Base-by-base conservation (phyloP, 768 basidiomycete genomes). In the Suillus paluster region DNA sequence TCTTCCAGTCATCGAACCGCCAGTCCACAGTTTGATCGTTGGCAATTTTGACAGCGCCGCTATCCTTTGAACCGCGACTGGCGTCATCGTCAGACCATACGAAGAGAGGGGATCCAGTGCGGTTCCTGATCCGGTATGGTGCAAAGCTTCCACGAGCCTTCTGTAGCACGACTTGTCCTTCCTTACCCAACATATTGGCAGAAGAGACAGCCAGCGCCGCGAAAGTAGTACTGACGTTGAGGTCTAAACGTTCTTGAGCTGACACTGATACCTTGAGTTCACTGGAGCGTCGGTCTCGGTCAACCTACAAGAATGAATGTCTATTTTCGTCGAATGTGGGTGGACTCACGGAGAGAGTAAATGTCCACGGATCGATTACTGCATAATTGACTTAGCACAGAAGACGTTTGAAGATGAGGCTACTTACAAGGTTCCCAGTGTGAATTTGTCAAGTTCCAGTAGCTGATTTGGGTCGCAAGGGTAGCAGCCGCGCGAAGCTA, bases 341-440 rank as follows among this genome's bases (percentile, higher is more conserved):
- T 52, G 23, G 34, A 72, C 72, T 67, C 68, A 95, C 93, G 62
- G 83, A 82, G 52, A 91, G 72, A 11, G 88, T 87, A 66, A 97
- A 91, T 19, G 88, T 90, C 96, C 97, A 99, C 3, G 97, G 97
- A 71, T 99, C 97, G 64, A 97, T 93, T 58, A 99, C 91, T 93
- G 52, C 44, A 14, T 17, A 27, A 59, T 58, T 36, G n/a, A 12
- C 27, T 75, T 59, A 77, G 42, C 19, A 33, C 4, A 6, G 10
- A 34, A 54, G 52, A 33, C 45, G 21, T n/a, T 5, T n/a, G 33
- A 49, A 49, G 38, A 55, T 9, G 39, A 66, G 45, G 59, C 14
- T 1, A 77, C 88, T 65, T 70, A 92, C 91, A 73, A 34, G 97
- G 97, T 75, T 99, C 97, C 95, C 97, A 99, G 70, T 99, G 95